phyloP scores from a whole-genome alignment of 805 yeast genomes.

The Metschnikowia matae region DNA sequence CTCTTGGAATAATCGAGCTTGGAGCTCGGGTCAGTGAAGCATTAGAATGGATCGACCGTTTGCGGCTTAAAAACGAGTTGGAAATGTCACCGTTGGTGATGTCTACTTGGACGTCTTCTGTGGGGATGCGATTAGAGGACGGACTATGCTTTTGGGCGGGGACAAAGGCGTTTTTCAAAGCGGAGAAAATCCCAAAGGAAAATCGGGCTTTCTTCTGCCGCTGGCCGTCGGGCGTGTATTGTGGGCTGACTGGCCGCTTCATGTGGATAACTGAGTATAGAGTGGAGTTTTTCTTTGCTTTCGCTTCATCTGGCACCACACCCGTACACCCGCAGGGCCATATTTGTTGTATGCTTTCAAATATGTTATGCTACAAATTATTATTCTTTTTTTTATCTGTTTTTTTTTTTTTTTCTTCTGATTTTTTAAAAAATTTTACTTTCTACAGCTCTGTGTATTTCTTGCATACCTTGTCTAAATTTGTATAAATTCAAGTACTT shows the following conservation, averaged over 20 bases:
- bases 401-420: no score
- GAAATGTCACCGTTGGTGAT: neutral
- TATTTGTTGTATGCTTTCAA: neutral
- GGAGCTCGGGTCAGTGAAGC: neutral
- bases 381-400: no score
- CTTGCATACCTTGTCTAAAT: no score
- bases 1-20: slow-evolving; percentile 13
- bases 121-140: neutral
- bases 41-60: neutral
- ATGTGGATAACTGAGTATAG: slow-evolving; percentile 1
- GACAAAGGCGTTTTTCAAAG: slow-evolving; percentile 8
- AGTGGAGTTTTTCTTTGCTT: slow-evolving; percentile 4
- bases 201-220: slow-evolving; percentile 12
- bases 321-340: slow-evolving; percentile 1
- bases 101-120: neutral
- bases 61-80: neutral
- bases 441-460: no score
- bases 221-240: slow-evolving; percentile 6
- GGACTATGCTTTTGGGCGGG: neutral
- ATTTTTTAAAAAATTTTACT: no score
- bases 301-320: neutral
- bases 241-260: slow-evolving; percentile 19
- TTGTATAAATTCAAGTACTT: no score
- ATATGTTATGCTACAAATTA: no score
- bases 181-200: slow-evolving; percentile 12